These are phyloP conservation scores for Cercophora scortea DNA, from an alignment of 495 filamentous ascomycete genomes.

Conservation along the genomic window DNA sequence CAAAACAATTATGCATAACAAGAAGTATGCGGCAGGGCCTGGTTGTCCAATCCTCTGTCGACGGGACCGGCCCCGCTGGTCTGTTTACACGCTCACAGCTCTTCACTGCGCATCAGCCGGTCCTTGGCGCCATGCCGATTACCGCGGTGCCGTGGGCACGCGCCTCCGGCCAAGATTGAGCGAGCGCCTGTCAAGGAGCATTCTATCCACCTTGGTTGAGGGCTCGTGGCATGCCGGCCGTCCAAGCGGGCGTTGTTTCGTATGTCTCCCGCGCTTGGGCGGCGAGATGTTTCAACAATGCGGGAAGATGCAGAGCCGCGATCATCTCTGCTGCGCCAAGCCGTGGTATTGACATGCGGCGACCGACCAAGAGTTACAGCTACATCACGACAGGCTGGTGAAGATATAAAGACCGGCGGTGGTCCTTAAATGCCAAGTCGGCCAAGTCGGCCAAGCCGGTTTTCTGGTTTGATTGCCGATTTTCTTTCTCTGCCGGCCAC, in stretches of 20 bases:
- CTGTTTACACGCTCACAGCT: neutral
- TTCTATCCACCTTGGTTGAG: constrained; percentile 4
- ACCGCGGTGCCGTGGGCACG: neutral
- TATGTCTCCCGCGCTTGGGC: constrained; percentile 5
- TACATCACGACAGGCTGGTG: neutral
- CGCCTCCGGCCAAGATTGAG: neutral
- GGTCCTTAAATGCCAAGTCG: constrained; percentile 1
- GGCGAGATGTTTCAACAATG: constrained; percentile 12
- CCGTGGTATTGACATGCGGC: constrained; percentile 7
- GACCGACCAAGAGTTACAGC: constrained; percentile 11
- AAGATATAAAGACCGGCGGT: neutral
- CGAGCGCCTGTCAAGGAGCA: neutral
- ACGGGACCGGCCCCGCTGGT: neutral
- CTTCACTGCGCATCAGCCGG: neutral
- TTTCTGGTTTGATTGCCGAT: neutral
- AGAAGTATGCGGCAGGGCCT: no score
- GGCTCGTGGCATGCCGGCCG: neutral
- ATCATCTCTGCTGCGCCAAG: constrained; percentile 11
- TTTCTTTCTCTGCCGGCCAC: neutral
- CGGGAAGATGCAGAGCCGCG: constrained; percentile 9
- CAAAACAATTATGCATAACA: neutral
- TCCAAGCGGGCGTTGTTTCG: neutral
- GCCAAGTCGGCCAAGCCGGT: constrained; percentile 3
- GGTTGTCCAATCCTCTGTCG: no score
- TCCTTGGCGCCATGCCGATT: constrained; percentile 5